Percentiles rank a stretch among this genome's conserved stretches.
phyloP scores from a whole-genome alignment of 805 yeast genomes.

The Saturnispora galanensis region DNA sequence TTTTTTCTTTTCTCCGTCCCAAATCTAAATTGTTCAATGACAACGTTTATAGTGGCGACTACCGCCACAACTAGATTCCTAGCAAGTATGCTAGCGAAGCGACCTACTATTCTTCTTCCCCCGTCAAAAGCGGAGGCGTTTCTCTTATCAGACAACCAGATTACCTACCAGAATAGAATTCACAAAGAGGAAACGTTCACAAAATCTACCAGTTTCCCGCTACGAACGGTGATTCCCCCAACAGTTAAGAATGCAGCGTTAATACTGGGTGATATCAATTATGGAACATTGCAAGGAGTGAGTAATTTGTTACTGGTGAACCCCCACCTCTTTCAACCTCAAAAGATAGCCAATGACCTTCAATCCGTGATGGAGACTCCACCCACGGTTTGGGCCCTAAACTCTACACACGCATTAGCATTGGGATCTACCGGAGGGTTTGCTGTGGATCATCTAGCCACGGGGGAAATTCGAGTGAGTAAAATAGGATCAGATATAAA shows the following conservation, averaged over 20 bases:
- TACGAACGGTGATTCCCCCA: neutral
- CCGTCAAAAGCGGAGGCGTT: constrained; percentile 1
- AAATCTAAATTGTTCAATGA: neutral
- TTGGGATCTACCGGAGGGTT: neutral
- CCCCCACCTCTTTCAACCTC: neutral
- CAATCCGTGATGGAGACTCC: neutral
- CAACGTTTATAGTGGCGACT: neutral
- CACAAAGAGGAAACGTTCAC: constrained; percentile 1
- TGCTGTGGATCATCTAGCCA: constrained; percentile 2
- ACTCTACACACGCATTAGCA: neutral
- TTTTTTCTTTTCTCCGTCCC: no score
- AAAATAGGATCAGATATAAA: neutral
- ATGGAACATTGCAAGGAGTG: no score
- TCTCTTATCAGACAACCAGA: neutral
- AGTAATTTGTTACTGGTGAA: neutral
- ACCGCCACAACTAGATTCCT: neutral
- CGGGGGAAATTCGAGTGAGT: constrained; percentile 6
- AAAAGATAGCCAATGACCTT: neutral
- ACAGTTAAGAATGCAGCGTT: neutral
- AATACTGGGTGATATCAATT: neutral
- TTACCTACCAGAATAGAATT: constrained; percentile 1
- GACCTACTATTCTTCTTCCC: neutral
- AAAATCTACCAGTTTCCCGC: neutral
- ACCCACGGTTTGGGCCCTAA: neutral
- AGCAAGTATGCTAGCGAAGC: neutral